Percentiles rank a stretch among this genome's conserved stretches.
Conservation (phyloP, 345 rosid genomes). For the Geranium rotundifolium region DNA sequence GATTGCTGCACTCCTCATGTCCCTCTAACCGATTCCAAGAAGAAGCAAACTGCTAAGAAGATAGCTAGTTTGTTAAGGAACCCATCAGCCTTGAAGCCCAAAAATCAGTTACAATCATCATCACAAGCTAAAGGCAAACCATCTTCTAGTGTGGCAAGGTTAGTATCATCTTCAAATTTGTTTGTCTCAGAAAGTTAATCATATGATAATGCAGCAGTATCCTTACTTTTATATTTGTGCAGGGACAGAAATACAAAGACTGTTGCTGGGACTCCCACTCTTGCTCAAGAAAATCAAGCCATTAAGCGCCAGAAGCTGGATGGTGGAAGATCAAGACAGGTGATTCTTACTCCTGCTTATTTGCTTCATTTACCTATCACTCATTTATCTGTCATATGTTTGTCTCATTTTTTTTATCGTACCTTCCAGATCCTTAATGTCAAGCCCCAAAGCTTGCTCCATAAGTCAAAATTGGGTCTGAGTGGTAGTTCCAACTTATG, state of each 20-base stretch:
- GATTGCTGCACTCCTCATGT: constrained; percentile 11
- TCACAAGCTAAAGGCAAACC: constrained; percentile 34
- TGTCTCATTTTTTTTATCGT: neutral
- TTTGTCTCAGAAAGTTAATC: neutral
- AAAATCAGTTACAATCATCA: constrained; percentile 29
- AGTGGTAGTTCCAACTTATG: constrained; percentile 10
- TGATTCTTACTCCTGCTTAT: constrained; percentile 6
- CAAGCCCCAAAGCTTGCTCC: constrained; percentile 57
- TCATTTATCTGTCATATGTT: too few species aligned
- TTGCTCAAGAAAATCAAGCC: constrained; percentile 87
- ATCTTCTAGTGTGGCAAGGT: constrained; percentile 25
- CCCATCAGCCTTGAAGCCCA: constrained; percentile 46
- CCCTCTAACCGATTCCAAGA: constrained; percentile 33
- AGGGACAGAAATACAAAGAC: constrained; percentile 31
- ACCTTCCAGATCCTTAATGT: constrained; percentile 61
- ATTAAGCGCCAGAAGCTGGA: constrained; percentile 94
- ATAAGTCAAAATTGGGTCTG: constrained; percentile 68
- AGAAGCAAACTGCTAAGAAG: constrained; percentile 48
- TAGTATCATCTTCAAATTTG: neutral
- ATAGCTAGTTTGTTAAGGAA: constrained; percentile 46
- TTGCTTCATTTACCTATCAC: too few species aligned
- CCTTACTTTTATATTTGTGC: neutral
- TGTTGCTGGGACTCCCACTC: constrained; percentile 32
- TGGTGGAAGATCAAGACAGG: constrained; percentile 87
- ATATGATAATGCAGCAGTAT: neutral